Evolutionary conservation across 306 rosid species (phyloP), one percentile per base, ranked within the genome.

Genomic region (Prosopis cineraria): DNA sequence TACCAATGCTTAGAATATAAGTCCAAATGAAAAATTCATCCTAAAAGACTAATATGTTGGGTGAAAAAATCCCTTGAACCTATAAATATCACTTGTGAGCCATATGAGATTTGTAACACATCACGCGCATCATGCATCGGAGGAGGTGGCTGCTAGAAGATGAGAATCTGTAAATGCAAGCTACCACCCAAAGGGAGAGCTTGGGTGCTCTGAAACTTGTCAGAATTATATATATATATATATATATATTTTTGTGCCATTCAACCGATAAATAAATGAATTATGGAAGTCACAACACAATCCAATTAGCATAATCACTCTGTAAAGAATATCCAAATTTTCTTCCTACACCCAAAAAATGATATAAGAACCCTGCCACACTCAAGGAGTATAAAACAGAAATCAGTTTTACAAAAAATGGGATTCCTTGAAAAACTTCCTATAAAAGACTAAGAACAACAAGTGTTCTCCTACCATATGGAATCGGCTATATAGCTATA

Each of bases 371-470:
- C 67, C 24, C 43, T n/a, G 48, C 50, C 43, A 11, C 11, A 43
- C 0, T 40, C 48, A 22, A 40, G 14, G 10, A 39, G 43, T 66
- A 67, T 22, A 13, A 1, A 39, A 40, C 33, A 10, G 27, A 40
- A n/a, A 20, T 13, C 39, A 44, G 33, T 39, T 66, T 11, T 67
- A 67, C 72, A 67, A 0, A 43, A n/a, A 67, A 39, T 67, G 50
- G 0, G 31, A 44, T 67, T 39, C 48, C 50, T 22, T n/a, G 48
- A 67, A 13, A 65, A 11, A 10, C 39, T 50, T 43, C 47, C 74
- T 78, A 76, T 22, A 27, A 19, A 41, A 67, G 31, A 59, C 50
- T 56, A 24, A 4, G 47, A 66, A n/a, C n/a, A n/a, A n/a, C n/a
- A n/a, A n/a, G n/a, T n/a, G n/a, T n/a, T n/a, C n/a, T n/a, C n/a